Base-by-base conservation (phyloP, 1,284 basidiomycete species). In the Cutaneotrichosporon sp. region DNA sequence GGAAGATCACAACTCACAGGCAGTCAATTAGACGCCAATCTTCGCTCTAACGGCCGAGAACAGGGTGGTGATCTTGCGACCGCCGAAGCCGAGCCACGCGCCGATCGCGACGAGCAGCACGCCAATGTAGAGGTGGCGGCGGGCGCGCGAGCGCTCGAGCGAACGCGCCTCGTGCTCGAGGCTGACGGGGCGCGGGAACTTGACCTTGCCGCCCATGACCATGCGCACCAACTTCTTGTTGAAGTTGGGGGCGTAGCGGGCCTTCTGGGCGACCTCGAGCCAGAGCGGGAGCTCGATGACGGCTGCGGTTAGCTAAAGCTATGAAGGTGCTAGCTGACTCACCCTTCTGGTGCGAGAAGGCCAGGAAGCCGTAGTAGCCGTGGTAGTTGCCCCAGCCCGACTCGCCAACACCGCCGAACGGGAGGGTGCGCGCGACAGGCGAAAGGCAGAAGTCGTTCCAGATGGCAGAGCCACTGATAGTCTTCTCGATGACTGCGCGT, bases 361-460 rank as follows among this genome's bases (percentile, higher is more conserved):
- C 74, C 22, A 73, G 68, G 68, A 77, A 80, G 11, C 73, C 75
- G 56, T 76, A 70, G 55, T 69, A 60, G 31, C 79, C 79, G 64
- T 79, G 79, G 58, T 79, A 79, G 10, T 67, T 54, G 27, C 79
- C 79, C 76, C 79, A 79, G 24, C 78, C 79, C 58, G 72, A 74
- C 25, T 73, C 75, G 22, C 79, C 79, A 14, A 79, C 74, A 52
- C 79, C 79, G 36, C 79, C 79, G 60, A 80, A 80, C 0, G 79
- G 79, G 10, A 78, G 55, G 20, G 69, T 70, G 34, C 74, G 70
- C 20, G 70, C 74, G 31, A 70, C 59, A 0, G 73, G 71, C 1
- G 73, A 68, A 49, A 75, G 63, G 22, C 49, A 68, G 58, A 76
- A 77, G 58, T 80, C 79, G 60, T 80, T 80, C 76, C 77, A 79